Conservation (phyloP, 179 eudicot genomes). For the Silene vulgaris region DNA sequence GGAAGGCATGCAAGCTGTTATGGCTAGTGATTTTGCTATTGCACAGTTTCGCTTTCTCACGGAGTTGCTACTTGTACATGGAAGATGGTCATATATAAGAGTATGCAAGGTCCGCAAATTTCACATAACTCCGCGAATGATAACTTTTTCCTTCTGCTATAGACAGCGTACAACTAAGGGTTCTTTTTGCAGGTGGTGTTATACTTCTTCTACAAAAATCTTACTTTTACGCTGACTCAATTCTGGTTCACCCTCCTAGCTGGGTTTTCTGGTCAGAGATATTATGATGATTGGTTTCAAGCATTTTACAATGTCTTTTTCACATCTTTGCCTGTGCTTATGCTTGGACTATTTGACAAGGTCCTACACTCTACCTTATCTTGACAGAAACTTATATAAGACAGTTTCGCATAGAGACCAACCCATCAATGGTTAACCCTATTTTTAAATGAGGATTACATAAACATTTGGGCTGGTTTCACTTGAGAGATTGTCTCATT, state of each 20-base stretch:
- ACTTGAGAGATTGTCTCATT: background rate
- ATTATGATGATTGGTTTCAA: conserved; percentile 97
- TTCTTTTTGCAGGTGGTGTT: conserved; percentile 68
- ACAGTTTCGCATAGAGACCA: background rate
- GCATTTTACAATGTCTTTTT: conserved; percentile 89
- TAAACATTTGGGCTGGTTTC: background rate
- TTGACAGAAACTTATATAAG: background rate
- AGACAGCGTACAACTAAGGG: conserved; percentile 1
- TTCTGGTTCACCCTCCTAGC: conserved; percentile 93
- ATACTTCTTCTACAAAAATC: conserved; percentile 94
- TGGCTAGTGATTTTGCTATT: conserved; percentile 99
- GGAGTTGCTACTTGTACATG: conserved; percentile 93
- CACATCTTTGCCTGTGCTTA: conserved; percentile 88
- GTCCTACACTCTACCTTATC: conserved; percentile 31
- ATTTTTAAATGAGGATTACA: no score
- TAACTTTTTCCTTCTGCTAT: background rate
- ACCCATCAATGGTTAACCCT: background rate
- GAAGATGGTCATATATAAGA: conserved; percentile 93
- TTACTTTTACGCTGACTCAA: conserved; percentile 83
- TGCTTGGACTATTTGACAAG: conserved; percentile 94
- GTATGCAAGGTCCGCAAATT: conserved; percentile 68
- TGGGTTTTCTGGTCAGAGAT: conserved; percentile 96
- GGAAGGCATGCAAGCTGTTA: conserved; percentile 99
- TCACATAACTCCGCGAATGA: background rate
- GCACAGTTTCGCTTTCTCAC: conserved; percentile 95